These are phyloP conservation scores for Boechera divaricarpa DNA, from an alignment of 345 rosid species.

Conservation along the genomic window DNA sequence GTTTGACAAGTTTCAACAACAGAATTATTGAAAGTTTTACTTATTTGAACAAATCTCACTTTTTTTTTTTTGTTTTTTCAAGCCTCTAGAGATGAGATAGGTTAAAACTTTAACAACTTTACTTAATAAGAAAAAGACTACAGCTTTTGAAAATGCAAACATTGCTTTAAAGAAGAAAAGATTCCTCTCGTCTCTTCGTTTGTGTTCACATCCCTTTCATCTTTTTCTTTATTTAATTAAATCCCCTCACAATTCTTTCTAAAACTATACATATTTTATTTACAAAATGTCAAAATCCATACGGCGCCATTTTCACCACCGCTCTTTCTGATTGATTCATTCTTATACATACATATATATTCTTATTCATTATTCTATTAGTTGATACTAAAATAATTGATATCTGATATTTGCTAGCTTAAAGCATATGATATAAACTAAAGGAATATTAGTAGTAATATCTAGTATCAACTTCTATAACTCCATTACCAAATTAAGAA, in stretches of 20 bases:
- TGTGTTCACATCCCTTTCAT: slow-evolving; percentile 42
- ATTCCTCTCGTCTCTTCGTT: slow-evolving; percentile 46
- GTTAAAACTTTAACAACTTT: slow-evolving; percentile 10
- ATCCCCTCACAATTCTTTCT: slow-evolving; percentile 12
- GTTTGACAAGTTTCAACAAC: slow-evolving; percentile 27
- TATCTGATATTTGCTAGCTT: too few species aligned
- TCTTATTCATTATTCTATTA: background rate
- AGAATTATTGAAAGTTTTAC: slow-evolving; percentile 14
- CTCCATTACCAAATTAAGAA: background rate
- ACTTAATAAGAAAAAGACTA: slow-evolving; percentile 29
- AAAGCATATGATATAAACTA: background rate
- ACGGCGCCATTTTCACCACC: slow-evolving; percentile 33
- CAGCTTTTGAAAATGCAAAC: slow-evolving; percentile 2
- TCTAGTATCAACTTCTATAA: background rate
- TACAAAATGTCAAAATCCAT: background rate
- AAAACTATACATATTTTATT: background rate
- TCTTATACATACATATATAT: too few species aligned
- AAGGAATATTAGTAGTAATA: background rate
- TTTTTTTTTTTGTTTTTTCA: background rate
- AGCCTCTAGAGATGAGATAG: background rate
- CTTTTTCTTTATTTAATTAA: slow-evolving; percentile 1
- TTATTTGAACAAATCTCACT: background rate
- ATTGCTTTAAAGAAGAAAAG: slow-evolving; percentile 35
- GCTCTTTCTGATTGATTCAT: slow-evolving; percentile 12
- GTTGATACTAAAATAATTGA: background rate